Evolutionary conservation across 2,329 filamentous ascomycete genomes (phyloP).

Genomic region (Echinosphaeria canescens): DNA sequence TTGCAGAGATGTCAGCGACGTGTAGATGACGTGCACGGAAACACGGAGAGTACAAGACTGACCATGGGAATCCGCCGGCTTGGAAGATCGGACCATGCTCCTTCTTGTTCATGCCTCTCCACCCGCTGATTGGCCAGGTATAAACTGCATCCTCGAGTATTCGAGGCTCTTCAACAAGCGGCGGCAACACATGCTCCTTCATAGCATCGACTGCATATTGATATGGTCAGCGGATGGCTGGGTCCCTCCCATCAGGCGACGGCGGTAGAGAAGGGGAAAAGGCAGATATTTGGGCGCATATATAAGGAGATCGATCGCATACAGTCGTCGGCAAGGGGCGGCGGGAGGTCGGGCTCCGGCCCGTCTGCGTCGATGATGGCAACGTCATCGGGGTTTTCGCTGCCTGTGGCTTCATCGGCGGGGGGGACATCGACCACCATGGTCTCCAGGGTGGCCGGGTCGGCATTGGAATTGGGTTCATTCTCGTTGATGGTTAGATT

Average conservation of each 20-base stretch:
- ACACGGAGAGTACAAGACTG: conserved; percentile 10
- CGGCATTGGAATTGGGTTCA: conserved; percentile 25
- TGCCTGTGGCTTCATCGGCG: conserved; percentile 15
- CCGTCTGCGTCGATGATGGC: conserved; percentile 31
- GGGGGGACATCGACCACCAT: conserved; percentile 29
- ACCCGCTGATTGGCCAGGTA: conserved; percentile 79
- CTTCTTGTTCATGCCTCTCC: conserved; percentile 55
- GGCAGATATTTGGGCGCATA: no score
- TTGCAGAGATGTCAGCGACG: no score
- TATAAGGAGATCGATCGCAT: no score
- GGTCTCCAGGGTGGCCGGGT: conserved; percentile 30
- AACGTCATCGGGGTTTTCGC: conserved; percentile 26
- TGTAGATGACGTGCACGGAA: background rate
- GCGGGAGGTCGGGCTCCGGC: conserved; percentile 1
- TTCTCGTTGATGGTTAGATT: no score
- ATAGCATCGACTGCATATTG: conserved; percentile 54
- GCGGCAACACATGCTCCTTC: conserved; percentile 56
- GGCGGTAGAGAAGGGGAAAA: no score
- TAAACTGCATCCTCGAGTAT: conserved; percentile 52
- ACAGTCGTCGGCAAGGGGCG: conserved; percentile 30
- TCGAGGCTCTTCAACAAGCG: conserved; percentile 54
- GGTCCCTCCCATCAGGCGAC: no score
- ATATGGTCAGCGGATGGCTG: conserved; percentile 9
- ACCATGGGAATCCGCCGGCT: conserved; percentile 78
- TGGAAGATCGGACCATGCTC: conserved; percentile 79